These are phyloP conservation scores for Aphanomyces cochlioides DNA, from an alignment of 352 stramenopile genomes.

Conservation along the genomic window DNA sequence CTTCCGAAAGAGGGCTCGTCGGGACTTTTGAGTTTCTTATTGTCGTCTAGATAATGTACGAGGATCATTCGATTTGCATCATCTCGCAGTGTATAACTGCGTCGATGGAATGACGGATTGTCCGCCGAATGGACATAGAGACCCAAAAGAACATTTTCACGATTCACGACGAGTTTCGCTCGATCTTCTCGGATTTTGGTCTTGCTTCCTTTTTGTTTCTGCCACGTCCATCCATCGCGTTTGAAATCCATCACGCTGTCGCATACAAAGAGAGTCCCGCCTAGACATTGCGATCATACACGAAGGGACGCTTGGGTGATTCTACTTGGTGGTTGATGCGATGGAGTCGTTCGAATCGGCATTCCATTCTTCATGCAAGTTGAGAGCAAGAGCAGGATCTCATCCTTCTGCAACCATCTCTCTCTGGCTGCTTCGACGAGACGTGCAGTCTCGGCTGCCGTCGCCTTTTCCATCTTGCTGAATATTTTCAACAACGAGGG, in stretches of 20 bases:
- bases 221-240: constrained; percentile 82
- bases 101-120: constrained; percentile 72
- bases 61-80: constrained; percentile 63
- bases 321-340: constrained; percentile 57
- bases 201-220: constrained; percentile 81
- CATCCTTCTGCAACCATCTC: constrained; percentile 82
- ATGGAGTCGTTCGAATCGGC: constrained; percentile 43
- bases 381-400: constrained; percentile 67
- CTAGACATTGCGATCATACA: constrained; percentile 34
- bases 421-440: constrained; percentile 11
- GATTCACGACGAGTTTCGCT: constrained; percentile 82
- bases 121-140: constrained; percentile 82
- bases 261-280: constrained; percentile 68
- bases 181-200: constrained; percentile 71
- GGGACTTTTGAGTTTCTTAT: constrained; percentile 40
- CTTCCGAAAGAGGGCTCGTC: not conserved
- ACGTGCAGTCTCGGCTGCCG: constrained; percentile 2
- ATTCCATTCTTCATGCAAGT: constrained; percentile 47
- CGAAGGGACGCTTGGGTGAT: not conserved
- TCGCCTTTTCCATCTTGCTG: not conserved
- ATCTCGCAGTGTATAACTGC: constrained; percentile 76
- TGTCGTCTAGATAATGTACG: constrained; percentile 82
- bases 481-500: not conserved
- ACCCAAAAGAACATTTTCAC: constrained; percentile 71
- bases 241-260: constrained; percentile 75